Base-by-base conservation (phyloP, 495 filamentous ascomycete species). In the Lophiostoma macrostomum region DNA sequence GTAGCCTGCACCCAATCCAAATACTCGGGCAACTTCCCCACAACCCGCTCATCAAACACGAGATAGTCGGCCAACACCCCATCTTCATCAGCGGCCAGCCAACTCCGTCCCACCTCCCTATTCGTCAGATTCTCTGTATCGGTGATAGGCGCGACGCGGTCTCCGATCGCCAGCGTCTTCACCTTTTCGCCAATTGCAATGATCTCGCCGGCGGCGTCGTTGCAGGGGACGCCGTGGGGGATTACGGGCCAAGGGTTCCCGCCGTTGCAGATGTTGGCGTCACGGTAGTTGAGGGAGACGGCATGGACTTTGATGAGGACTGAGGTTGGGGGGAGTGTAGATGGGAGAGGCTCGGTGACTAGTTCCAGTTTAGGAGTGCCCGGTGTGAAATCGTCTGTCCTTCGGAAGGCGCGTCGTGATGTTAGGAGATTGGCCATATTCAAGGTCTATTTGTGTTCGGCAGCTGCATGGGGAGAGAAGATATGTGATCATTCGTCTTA, bases 251-350 rank as follows among this genome's bases (percentile, higher is more conserved):
- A 71, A 1, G 72, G 72, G 38, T 71, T 71, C 0, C 60, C 52
- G 2, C 68, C 71, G 27, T 71, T 69, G 0, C 64, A 50, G 36
- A 74, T 74, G 48, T 70, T 70, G 8, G 67, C 68, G 36, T 73
- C 73, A 13, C 69, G 63, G 46, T 73, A 74, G 64, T 77, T 79
- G 11, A 77, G 66, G 10, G 69, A 60, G 0, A 75, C 58, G 40
- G 72, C 66, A 29, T 69, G 67, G 11, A 76, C 66, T 48, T 67
- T 66, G 58, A 78, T 60, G 27, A 78, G 55, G 20, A 74, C 58
- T 6, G 63, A 32, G 6, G 58, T 67, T n/a, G 68, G 66, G 3
- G 32, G 39, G 11, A 70, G 54, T 19, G 66, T 53, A n/a, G n/a
- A n/a, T 0, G 58, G 1, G 45, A 53, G 7, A 56, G 46, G 10